Evolutionary conservation across 495 filamentous ascomycete genomes (phyloP).

Genomic region (Talaromyces thailandensis): DNA sequence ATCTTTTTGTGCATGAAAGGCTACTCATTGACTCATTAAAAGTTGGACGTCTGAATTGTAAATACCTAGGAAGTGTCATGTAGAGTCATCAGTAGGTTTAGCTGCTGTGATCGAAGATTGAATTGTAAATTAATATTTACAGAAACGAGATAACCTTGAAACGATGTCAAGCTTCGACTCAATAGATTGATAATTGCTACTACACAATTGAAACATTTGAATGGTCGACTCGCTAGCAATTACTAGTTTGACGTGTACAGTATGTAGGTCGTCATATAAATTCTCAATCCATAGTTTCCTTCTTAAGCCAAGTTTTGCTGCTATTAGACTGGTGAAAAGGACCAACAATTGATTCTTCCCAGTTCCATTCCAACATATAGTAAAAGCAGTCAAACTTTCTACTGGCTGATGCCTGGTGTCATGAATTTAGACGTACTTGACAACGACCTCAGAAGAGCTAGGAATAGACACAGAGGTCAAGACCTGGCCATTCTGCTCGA

Average conservation of each 20-base stretch:
- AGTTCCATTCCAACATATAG: background rate
- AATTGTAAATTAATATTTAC: background rate
- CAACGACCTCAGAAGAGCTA: constrained; percentile 26
- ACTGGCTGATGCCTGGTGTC: background rate
- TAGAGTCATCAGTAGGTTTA: no score
- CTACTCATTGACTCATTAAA: no score
- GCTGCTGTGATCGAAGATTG: no score
- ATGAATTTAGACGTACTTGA: constrained; percentile 14
- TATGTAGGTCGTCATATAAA: background rate
- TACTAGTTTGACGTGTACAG: background rate
- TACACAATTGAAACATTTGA: background rate
- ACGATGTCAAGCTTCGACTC: background rate
- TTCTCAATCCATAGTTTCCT: background rate
- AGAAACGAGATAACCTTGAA: background rate
- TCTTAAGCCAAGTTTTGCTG: background rate
- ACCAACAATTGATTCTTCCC: background rate
- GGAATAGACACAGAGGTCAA: constrained; percentile 34
- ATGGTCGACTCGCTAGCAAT: background rate
- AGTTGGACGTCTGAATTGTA: no score
- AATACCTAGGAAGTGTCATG: no score
- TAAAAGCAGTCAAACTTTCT: background rate
- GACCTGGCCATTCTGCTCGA: constrained; percentile 39
- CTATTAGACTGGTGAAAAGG: background rate
- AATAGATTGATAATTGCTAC: background rate
- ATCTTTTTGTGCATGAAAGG: no score